Percentiles rank a stretch among this genome's conserved stretches.
Evolutionary conservation across 495 filamentous ascomycete species (phyloP).

Genomic region (Immersiella caudata): DNA sequence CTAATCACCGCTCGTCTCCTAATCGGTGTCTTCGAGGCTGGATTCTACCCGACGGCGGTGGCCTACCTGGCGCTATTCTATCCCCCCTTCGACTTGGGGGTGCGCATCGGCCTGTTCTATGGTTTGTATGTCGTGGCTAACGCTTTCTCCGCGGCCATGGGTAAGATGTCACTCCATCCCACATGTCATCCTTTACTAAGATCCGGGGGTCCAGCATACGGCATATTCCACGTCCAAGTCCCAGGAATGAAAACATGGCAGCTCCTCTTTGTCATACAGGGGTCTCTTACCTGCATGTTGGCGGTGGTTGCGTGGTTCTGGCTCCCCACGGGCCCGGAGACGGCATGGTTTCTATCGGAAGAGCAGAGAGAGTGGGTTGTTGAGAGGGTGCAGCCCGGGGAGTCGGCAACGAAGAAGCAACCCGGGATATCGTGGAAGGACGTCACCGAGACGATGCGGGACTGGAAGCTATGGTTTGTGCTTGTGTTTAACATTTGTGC

Average conservation of each 20-base stretch:
- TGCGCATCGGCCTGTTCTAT: constrained; percentile 57
- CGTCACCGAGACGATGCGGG: constrained; percentile 50
- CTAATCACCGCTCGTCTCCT: constrained; percentile 29
- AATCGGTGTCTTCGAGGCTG: constrained; percentile 42
- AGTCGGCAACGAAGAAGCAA: neutral
- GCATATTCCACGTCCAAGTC: constrained; percentile 33
- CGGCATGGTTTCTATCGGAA: constrained; percentile 57
- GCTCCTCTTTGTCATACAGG: constrained; percentile 61
- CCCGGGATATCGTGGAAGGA: constrained; percentile 37
- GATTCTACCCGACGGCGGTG: constrained; percentile 58
- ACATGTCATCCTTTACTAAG: neutral
- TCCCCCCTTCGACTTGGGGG: constrained; percentile 57
- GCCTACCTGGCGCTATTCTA: constrained; percentile 60
- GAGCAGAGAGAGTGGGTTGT: constrained; percentile 51
- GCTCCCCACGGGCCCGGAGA: constrained; percentile 52
- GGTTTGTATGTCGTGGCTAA: constrained; percentile 61
- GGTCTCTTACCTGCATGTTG: constrained; percentile 48
- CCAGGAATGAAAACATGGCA: constrained; percentile 53
- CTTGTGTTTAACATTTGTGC: constrained; percentile 58
- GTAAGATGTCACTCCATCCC: constrained; percentile 29
- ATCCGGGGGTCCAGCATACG: constrained; percentile 26
- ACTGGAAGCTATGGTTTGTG: constrained; percentile 57
- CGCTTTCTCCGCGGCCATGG: constrained; percentile 52
- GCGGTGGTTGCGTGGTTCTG: constrained; percentile 53
- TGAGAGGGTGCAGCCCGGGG: constrained; percentile 31